phyloP scores from a whole-genome alignment of 495 filamentous ascomycete genomes.

The Podospora conica region DNA sequence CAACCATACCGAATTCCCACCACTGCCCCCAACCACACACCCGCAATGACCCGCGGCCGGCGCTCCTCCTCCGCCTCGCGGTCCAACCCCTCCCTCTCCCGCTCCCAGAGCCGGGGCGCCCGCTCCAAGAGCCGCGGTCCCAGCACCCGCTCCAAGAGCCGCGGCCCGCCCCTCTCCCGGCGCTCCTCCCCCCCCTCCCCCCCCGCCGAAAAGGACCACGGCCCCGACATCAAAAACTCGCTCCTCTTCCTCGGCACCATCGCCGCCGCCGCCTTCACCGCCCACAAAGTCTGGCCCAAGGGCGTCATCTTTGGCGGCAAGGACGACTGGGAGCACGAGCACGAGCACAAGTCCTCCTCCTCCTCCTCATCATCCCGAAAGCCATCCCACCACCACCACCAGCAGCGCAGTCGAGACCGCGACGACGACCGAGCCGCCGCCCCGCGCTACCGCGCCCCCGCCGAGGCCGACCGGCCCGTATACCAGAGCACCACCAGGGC shows the following conservation, averaged over 20 bases:
- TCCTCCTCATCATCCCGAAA: no score
- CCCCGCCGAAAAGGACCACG: not conserved
- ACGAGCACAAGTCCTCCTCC: not conserved
- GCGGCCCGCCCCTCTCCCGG: not conserved
- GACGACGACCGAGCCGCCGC: not conserved
- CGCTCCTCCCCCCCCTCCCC: slow-evolving; percentile 2
- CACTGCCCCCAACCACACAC: no score
- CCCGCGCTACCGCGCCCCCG: not conserved
- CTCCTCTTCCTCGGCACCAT: slow-evolving; percentile 35
- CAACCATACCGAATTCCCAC: not conserved
- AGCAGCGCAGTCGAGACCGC: not conserved
- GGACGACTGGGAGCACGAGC: slow-evolving; percentile 31
- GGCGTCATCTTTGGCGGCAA: slow-evolving; percentile 35
- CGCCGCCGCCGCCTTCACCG: slow-evolving; percentile 31
- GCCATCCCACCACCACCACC: not conserved
- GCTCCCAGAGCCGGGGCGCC: not conserved
- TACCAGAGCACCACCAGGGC: no score
- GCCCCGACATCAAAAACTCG: slow-evolving; percentile 24
- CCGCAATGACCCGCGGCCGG: slow-evolving; percentile 1
- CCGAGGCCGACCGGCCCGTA: not conserved
- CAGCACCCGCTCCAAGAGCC: not conserved
- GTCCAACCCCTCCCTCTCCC: not conserved
- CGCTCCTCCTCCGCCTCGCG: not conserved
- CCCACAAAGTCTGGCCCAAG: slow-evolving; percentile 38
- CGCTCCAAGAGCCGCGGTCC: not conserved